phyloP scores from a whole-genome alignment of 2,329 filamentous ascomycete species.

The Mollisia scopiformis region DNA sequence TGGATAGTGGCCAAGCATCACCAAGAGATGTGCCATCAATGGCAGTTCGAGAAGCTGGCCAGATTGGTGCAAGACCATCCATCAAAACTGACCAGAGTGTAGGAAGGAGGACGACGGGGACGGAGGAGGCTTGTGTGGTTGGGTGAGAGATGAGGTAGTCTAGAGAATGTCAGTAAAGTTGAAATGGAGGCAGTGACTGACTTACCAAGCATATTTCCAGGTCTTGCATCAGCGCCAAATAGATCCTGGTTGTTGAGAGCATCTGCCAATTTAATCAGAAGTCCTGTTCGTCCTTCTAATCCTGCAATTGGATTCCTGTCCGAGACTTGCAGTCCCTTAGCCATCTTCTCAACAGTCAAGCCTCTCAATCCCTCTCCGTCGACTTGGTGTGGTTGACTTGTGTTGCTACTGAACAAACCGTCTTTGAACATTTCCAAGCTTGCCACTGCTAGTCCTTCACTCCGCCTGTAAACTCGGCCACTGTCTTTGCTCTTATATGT shows the following conservation, averaged over 20 bases:
- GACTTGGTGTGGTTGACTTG: conserved; percentile 82
- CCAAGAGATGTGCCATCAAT: conserved; percentile 87
- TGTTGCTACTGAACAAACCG: conserved; percentile 84
- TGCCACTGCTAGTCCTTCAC: conserved; percentile 82
- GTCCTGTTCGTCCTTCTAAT: conserved; percentile 78
- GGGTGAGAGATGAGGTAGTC: conserved; percentile 94
- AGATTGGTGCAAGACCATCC: conserved; percentile 83
- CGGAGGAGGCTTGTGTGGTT: conserved; percentile 84
- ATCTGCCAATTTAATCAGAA: conserved; percentile 74
- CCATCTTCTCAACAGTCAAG: conserved; percentile 74
- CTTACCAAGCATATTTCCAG: conserved; percentile 92
- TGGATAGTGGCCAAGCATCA: conserved; percentile 89
- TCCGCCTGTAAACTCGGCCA: conserved; percentile 78
- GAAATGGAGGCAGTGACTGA: conserved; percentile 27
- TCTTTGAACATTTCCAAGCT: conserved; percentile 91
- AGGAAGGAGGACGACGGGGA: conserved; percentile 83
- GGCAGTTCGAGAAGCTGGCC: conserved; percentile 83
- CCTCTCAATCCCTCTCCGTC: conserved; percentile 79
- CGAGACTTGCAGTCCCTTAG: conserved; percentile 82
- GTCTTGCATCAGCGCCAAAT: conserved; percentile 82
- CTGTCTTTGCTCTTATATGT: conserved; percentile 91
- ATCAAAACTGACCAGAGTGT: conserved; percentile 91
- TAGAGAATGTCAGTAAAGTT: conserved; percentile 42
- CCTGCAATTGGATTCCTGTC: conserved; percentile 82
- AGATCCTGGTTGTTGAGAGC: conserved; percentile 80